Percentiles rank a stretch among this genome's conserved stretches.
Conservation (phyloP, 2,329 filamentous ascomycete species). For the Nakataea oryzae region DNA sequence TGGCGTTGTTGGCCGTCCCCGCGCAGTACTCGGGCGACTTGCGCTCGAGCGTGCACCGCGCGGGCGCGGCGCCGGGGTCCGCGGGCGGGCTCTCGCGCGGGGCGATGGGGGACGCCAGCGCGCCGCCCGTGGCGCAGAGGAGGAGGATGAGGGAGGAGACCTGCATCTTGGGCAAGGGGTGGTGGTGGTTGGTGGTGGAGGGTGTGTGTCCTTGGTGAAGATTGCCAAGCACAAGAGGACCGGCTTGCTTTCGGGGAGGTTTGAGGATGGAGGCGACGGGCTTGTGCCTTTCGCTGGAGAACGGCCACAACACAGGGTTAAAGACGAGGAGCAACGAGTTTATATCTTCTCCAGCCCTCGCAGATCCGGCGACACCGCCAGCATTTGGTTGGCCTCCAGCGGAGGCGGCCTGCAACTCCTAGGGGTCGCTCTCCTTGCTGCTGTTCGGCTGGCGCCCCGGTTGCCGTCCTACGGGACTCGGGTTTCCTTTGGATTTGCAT, state of each 20-base stretch:
- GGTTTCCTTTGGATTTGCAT: no score
- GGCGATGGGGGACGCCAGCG: not conserved
- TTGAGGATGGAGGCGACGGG: no score
- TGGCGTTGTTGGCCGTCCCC: slow-evolving; percentile 18
- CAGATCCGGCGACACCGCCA: not conserved
- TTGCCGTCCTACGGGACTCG: no score
- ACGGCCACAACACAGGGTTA: not conserved
- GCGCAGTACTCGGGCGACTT: slow-evolving; percentile 14
- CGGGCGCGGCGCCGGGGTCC: no score
- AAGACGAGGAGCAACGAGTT: not conserved
- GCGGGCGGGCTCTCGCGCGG: no score
- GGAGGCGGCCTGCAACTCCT: no score
- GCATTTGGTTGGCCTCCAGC: not conserved
- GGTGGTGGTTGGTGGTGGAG: no score
- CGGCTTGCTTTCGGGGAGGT: not conserved
- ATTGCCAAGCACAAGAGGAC: not conserved
- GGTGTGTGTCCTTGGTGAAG: not conserved
- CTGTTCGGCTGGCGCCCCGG: no score
- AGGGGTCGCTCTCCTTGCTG: no score
- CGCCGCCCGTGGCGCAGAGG: not conserved
- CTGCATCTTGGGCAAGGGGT: not conserved
- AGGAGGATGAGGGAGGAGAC: not conserved
- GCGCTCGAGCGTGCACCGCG: not conserved
- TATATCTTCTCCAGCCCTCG: not conserved
- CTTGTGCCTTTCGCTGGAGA: no score